Evolutionary conservation across 2,329 filamentous ascomycete species (phyloP).

Genomic region (Cordyceps tenuipes): DNA sequence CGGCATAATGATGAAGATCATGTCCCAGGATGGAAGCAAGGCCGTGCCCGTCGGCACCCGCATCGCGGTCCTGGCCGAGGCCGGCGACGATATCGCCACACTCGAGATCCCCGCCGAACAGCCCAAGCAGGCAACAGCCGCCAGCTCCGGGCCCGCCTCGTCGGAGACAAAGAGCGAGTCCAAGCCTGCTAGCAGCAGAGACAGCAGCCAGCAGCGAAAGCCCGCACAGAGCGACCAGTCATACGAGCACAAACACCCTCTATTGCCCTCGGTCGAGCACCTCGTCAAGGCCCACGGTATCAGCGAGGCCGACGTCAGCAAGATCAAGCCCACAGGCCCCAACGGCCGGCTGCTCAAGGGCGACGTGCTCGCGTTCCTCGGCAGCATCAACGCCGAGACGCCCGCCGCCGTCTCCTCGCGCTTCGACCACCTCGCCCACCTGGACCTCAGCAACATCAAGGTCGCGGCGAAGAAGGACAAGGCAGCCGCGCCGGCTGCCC

Average conservation of each 20-base stretch:
- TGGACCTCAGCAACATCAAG: conserved; percentile 95
- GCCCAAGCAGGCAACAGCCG: conserved; percentile 29
- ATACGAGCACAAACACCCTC: conserved; percentile 60
- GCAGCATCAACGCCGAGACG: conserved; percentile 63
- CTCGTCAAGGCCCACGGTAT: conserved; percentile 74
- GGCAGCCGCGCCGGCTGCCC: conserved; percentile 29
- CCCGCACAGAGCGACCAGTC: conserved; percentile 36
- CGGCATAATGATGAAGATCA: conserved; percentile 77
- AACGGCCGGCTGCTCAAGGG: conserved; percentile 87
- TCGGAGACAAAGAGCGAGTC: conserved; percentile 21
- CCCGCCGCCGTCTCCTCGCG: conserved; percentile 62
- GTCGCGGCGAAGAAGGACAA: conserved; percentile 48
- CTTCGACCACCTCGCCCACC: conserved; percentile 67
- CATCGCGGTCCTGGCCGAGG: conserved; percentile 76
- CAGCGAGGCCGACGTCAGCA: conserved; percentile 63
- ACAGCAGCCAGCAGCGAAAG: conserved; percentile 24
- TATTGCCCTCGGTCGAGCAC: conserved; percentile 75
- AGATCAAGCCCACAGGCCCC: conserved; percentile 82
- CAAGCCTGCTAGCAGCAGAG: conserved; percentile 18
- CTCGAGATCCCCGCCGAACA: conserved; percentile 64
- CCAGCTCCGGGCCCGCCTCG: conserved; percentile 14
- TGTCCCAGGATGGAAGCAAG: conserved; percentile 65
- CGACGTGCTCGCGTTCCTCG: conserved; percentile 85
- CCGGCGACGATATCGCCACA: conserved; percentile 66
- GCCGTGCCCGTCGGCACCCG: conserved; percentile 67